A percentile compares a stretch with the other conserved stretches of the same genome.
Evolutionary conservation across 768 basidiomycete species (phyloP).

Genomic region (Termitomyces sp.): DNA sequence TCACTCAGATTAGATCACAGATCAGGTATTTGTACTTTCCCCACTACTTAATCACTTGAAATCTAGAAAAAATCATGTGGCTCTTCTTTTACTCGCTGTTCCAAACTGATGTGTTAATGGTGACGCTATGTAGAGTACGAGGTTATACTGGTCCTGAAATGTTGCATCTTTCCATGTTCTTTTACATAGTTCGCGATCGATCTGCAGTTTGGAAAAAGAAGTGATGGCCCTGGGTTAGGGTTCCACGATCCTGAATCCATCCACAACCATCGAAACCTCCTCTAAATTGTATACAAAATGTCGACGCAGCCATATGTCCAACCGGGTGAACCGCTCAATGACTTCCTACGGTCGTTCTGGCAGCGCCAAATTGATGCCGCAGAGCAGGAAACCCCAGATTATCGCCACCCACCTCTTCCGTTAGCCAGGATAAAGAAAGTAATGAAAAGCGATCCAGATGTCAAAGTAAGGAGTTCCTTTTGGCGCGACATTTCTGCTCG

Average conservation of each 20-base stretch:
- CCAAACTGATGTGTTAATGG: too few relatives aligned
- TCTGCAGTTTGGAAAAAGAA: background rate
- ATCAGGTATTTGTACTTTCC: too few relatives aligned
- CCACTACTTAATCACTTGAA: too few relatives aligned
- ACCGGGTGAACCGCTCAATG: conserved; percentile 80
- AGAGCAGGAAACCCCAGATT: conserved; percentile 86
- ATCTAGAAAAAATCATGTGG: too few relatives aligned
- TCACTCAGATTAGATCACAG: too few relatives aligned
- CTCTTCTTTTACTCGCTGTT: too few relatives aligned
- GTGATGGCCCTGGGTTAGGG: conserved; percentile 1
- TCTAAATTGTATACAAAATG: conserved; percentile 43
- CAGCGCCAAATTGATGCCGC: conserved; percentile 82
- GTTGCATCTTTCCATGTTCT: too few relatives aligned
- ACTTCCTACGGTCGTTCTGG: conserved; percentile 87
- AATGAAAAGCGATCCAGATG: conserved; percentile 97
- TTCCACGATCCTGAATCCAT: background rate
- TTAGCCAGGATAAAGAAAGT: conserved; percentile 98
- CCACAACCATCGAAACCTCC: background rate
- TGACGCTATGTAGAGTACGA: too few relatives aligned
- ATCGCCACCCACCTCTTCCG: conserved; percentile 82
- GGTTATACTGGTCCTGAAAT: too few relatives aligned
- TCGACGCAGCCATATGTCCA: conserved; percentile 61
- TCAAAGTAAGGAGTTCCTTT: conserved; percentile 60
- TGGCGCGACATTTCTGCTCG: conserved; percentile 8
- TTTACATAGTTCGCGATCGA: background rate